Conservation (phyloP, 129 eudicot species). For the Saposhnikovia divaricata region DNA sequence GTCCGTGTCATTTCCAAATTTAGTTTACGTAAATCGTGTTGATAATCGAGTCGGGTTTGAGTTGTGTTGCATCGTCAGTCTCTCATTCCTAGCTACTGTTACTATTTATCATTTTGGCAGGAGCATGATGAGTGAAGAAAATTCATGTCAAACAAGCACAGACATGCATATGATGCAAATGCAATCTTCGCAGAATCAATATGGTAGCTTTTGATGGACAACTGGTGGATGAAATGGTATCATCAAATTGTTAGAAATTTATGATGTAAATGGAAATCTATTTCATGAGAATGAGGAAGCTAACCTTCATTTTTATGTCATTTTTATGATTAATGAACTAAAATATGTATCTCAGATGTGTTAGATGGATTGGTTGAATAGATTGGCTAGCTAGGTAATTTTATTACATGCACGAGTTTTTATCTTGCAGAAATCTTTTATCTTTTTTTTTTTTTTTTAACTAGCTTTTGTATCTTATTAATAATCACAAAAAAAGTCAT, state of each 20-base stretch:
- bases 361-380: background rate
- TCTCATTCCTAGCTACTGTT: background rate
- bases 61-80: background rate
- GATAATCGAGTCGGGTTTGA: too few species aligned
- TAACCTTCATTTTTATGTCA: background rate
- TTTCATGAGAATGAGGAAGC: background rate
- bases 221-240: background rate
- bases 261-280: background rate
- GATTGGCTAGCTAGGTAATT: background rate
- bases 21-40: too few species aligned
- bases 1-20: too few species aligned
- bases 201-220: constrained; percentile 47
- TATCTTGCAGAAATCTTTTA: background rate
- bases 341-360: background rate
- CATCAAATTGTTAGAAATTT: background rate
- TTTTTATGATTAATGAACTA: background rate
- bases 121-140: constrained; percentile 57
- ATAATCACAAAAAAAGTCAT: too few species aligned
- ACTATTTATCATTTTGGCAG: constrained; percentile 25
- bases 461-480: too few species aligned
- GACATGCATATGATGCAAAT: constrained; percentile 59
- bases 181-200: constrained; percentile 69
- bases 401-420: too few species aligned
- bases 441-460: too few species aligned
- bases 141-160: constrained; percentile 70